These are phyloP conservation scores for Ziziphus jujuba DNA, from an alignment of 306 rosid species.

Conservation along the genomic window DNA sequence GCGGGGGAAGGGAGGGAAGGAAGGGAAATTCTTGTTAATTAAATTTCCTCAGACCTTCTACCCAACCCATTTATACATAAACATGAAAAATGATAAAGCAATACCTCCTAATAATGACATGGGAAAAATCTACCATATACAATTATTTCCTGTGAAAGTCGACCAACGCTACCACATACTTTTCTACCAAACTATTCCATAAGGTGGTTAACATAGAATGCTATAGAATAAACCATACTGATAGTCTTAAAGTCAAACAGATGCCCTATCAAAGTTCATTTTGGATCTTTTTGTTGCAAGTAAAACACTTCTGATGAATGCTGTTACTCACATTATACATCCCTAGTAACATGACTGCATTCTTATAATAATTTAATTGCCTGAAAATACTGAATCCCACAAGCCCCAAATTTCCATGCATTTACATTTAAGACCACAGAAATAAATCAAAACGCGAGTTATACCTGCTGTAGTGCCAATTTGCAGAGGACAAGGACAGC, in stretches of 20 bases:
- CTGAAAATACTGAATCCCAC: not conserved
- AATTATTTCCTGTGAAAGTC: too few species aligned
- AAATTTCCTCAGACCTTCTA: not conserved
- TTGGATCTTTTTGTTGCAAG: not conserved
- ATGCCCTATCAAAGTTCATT: not conserved
- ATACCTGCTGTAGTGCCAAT: too few species aligned
- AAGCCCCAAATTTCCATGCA: not conserved
- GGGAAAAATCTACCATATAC: too few species aligned
- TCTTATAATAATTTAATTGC: not conserved
- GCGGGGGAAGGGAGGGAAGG: too few species aligned
- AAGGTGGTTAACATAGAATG: not conserved
- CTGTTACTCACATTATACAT: not conserved
- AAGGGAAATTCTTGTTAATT: too few species aligned
- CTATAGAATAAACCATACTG: not conserved
- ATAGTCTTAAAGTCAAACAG: not conserved
- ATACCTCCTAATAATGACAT: slow-evolving; percentile 4
- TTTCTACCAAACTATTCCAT: not conserved
- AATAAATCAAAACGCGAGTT: not conserved
- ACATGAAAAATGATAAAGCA: slow-evolving; percentile 2
- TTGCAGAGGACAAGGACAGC: not conserved
- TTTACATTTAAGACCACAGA: not conserved
- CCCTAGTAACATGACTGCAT: not conserved
- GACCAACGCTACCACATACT: not conserved
- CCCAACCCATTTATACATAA: not conserved
- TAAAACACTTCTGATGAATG: not conserved